Percentiles rank a stretch among this genome's conserved stretches.
These are phyloP conservation scores for Macrolepiota fuliginosa DNA, from an alignment of 768 basidiomycete genomes.

Conservation along the genomic window DNA sequence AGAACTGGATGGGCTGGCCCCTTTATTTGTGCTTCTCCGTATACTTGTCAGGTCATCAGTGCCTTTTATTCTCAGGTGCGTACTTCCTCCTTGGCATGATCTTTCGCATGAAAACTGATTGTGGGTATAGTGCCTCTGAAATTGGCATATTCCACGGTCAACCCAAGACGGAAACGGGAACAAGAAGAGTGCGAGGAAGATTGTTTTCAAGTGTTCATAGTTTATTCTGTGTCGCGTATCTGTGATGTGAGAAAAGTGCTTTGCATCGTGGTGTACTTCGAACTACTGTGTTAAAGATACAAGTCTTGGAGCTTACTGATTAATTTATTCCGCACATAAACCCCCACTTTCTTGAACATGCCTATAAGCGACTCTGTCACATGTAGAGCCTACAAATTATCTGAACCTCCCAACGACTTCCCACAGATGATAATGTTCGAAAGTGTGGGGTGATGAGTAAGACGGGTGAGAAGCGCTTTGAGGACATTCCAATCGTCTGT, in stretches of 20 bases:
- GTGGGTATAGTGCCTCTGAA: slow-evolving; percentile 9
- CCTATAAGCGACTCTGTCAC: slow-evolving; percentile 38
- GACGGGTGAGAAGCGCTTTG: slow-evolving; percentile 61
- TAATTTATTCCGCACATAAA: slow-evolving; percentile 27
- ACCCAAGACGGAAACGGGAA: slow-evolving; percentile 9
- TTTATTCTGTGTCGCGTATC: not conserved
- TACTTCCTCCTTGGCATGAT: not conserved
- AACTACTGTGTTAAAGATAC: not conserved
- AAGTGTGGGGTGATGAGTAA: slow-evolving; percentile 69
- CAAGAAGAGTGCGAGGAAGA: not conserved
- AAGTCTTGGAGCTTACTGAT: not conserved
- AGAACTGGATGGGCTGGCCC: slow-evolving; percentile 29
- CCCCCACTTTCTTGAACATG: slow-evolving; percentile 47
- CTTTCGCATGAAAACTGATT: slow-evolving; percentile 7
- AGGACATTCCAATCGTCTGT: slow-evolving; percentile 61
- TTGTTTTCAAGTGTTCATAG: not conserved
- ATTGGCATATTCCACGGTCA: not conserved
- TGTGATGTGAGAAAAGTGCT: not conserved
- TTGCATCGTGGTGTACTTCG: not conserved
- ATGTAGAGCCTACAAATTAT: slow-evolving; percentile 55
- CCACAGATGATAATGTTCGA: slow-evolving; percentile 73
- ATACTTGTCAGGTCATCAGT: slow-evolving; percentile 19
- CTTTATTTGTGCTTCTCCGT: slow-evolving; percentile 21
- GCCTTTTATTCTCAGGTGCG: slow-evolving; percentile 23
- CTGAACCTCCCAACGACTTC: slow-evolving; percentile 63